Percentiles rank a stretch among this genome's conserved stretches.
Evolutionary conservation across 2,329 filamentous ascomycete species (phyloP).

Genomic region (Calonectria ilicicola): DNA sequence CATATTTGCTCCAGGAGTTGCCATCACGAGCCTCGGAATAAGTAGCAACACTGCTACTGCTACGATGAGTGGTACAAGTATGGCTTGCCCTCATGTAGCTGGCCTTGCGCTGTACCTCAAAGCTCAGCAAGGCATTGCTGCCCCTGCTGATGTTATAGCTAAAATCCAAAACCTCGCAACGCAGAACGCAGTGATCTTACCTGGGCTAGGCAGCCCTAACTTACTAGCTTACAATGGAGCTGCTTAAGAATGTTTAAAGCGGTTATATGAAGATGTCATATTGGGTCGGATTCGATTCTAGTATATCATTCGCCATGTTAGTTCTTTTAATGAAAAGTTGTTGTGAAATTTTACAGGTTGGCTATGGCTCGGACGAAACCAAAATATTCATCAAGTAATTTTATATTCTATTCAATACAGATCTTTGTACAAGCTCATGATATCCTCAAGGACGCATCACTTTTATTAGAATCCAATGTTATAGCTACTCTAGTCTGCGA

Average conservation of each 20-base stretch:
- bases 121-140: not conserved
- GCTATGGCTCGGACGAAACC: no score
- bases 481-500: no score
- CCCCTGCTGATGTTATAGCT: not conserved
- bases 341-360: no score
- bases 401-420: no score
- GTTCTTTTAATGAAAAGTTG: not conserved
- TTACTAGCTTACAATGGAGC: not conserved
- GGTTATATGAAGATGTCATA: not conserved
- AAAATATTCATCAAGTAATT: no score
- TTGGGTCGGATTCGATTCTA: not conserved
- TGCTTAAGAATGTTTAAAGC: not conserved
- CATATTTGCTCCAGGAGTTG: conserved; percentile 18
- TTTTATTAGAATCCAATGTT: no score
- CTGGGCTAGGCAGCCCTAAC: not conserved
- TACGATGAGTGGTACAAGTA: conserved; percentile 26
- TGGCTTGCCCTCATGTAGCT: conserved; percentile 69
- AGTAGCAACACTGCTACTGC: not conserved
- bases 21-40: not conserved
- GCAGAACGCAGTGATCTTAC: not conserved
- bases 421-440: no score
- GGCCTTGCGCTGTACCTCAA: conserved; percentile 68
- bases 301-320: not conserved
- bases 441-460: no score
- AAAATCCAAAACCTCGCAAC: not conserved